A percentile compares a stretch with the other conserved stretches of the same genome.
phyloP scores from a whole-genome alignment of 495 filamentous ascomycete species.

The Annulohypoxylon moriforme region DNA sequence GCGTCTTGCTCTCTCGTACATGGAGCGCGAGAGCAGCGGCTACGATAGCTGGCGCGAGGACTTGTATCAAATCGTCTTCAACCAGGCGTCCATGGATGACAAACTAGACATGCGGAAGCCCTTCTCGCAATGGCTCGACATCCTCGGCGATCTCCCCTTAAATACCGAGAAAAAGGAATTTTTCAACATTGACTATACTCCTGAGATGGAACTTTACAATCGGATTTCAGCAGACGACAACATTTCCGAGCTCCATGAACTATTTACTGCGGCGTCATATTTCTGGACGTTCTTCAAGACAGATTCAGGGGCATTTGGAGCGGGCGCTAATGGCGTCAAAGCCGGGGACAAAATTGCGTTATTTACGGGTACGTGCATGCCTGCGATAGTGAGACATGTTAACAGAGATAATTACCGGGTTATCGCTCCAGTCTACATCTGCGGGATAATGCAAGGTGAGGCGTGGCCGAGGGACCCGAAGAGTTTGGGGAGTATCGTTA shows the following conservation, averaged over 20 bases:
- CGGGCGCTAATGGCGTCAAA: not conserved
- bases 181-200: not conserved
- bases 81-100: not conserved
- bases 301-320: not conserved
- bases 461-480: not conserved
- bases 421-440: constrained; percentile 1
- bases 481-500: not conserved
- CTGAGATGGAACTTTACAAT: not conserved
- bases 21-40: not conserved
- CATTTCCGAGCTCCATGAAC: constrained; percentile 1
- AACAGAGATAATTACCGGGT: not conserved
- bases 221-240: constrained; percentile 1
- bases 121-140: not conserved
- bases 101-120: not conserved
- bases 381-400: constrained; percentile 11
- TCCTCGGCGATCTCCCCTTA: not conserved
- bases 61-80: not conserved
- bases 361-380: not conserved
- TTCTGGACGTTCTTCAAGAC: constrained; percentile 13
- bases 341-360: constrained; percentile 1
- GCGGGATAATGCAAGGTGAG: constrained; percentile 8
- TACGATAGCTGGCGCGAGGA: not conserved
- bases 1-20: not conserved
- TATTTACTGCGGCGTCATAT: not conserved
- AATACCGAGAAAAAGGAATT: not conserved